These are phyloP conservation scores for Backusella mclennaniae DNA, from an alignment of 192 early-diverging fungal genomes.

Conservation along the genomic window DNA sequence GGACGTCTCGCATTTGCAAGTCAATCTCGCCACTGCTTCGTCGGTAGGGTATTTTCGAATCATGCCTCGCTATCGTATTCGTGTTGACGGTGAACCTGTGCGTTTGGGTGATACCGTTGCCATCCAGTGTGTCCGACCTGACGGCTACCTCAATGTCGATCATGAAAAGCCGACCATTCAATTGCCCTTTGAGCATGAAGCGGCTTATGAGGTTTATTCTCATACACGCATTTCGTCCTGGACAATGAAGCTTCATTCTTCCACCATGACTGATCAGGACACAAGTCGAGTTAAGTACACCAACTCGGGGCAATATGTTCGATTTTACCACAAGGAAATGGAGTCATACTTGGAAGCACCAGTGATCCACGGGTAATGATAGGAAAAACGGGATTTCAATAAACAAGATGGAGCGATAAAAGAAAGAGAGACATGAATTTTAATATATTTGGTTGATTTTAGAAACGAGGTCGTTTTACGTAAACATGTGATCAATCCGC, in stretches of 20 bases:
- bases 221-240: conserved; percentile 34
- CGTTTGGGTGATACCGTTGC: conserved; percentile 24
- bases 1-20: conserved; percentile 27
- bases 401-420: background rate
- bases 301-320: conserved; percentile 20
- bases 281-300: conserved; percentile 8
- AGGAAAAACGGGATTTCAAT: background rate
- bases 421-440: background rate
- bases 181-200: background rate
- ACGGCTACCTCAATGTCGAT: conserved; percentile 31
- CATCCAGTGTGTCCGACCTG: conserved; percentile 27
- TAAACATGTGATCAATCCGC: conserved; percentile 26
- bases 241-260: conserved; percentile 23
- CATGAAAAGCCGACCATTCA: conserved; percentile 5
- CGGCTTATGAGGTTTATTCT: conserved; percentile 25
- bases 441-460: background rate
- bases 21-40: conserved; percentile 9
- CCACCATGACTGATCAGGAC: conserved; percentile 1
- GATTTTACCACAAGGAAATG: conserved; percentile 34
- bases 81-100: conserved; percentile 26
- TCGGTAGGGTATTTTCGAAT: conserved; percentile 23
- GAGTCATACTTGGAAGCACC: conserved; percentile 21
- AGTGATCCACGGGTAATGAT: conserved; percentile 12
- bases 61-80: conserved; percentile 23
- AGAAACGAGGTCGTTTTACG: conserved; percentile 20